phyloP scores from a whole-genome alignment of 2,329 filamentous ascomycete species.

The Neoarthrinium moseri region DNA sequence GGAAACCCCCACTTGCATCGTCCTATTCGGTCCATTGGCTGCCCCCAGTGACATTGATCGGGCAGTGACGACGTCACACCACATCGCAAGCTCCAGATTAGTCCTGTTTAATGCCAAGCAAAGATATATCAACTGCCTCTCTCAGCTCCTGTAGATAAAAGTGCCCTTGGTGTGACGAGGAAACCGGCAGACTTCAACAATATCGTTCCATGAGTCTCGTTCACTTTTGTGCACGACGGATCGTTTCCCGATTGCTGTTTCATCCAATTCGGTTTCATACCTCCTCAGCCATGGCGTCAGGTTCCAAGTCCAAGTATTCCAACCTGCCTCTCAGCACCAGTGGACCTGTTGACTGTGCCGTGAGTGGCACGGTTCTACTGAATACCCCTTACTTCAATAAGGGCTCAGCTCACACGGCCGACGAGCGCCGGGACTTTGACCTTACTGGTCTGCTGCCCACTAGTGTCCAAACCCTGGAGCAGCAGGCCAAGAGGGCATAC shows the following conservation, averaged over 20 bases:
- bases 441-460: slow-evolving; percentile 72
- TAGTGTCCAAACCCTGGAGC: slow-evolving; percentile 70
- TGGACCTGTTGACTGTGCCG: slow-evolving; percentile 48
- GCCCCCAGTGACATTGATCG: background rate
- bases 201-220: too few relatives aligned
- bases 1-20: slow-evolving; percentile 1
- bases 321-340: slow-evolving; percentile 46
- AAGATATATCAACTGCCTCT: too few relatives aligned
- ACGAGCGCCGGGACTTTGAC: slow-evolving; percentile 69
- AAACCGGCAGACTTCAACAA: too few relatives aligned
- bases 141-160: too few relatives aligned
- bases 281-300: slow-evolving; percentile 22
- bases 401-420: slow-evolving; percentile 70
- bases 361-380: slow-evolving; percentile 54
- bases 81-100: background rate
- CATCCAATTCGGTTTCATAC: slow-evolving; percentile 12
- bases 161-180: too few relatives aligned
- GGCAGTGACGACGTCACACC: slow-evolving; percentile 6
- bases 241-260: slow-evolving; percentile 2
- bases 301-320: slow-evolving; percentile 35
- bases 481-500: slow-evolving; percentile 76
- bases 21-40: slow-evolving; percentile 5
- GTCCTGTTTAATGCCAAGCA: too few relatives aligned
- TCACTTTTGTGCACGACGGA: too few relatives aligned
- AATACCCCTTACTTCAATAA: slow-evolving; percentile 75